These are phyloP conservation scores for Lathyrus oleraceus DNA, from an alignment of 306 rosid genomes.

Conservation along the genomic window DNA sequence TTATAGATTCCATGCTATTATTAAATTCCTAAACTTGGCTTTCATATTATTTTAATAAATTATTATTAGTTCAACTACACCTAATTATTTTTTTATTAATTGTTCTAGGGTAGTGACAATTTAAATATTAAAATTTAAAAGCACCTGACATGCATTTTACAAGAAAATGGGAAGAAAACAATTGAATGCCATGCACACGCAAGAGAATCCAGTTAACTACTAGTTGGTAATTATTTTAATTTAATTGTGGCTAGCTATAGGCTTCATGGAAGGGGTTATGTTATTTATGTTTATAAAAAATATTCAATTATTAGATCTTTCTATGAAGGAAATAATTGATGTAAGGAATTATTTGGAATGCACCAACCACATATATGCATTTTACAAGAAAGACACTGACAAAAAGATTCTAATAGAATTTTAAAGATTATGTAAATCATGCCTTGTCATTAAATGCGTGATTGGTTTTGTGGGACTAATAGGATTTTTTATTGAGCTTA, in stretches of 20 bases:
- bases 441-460: not conserved
- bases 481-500: no score
- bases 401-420: not conserved
- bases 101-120: slow-evolving; percentile 4
- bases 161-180: slow-evolving; percentile 56
- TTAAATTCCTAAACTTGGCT: slow-evolving; percentile 20
- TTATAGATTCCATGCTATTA: slow-evolving; percentile 27
- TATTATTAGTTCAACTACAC: slow-evolving; percentile 21
- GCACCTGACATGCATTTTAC: slow-evolving; percentile 41
- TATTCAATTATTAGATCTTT: not conserved
- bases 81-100: slow-evolving; percentile 31
- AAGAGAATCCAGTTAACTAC: slow-evolving; percentile 42
- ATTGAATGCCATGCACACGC: slow-evolving; percentile 48
- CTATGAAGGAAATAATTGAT: not conserved
- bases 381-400: not conserved
- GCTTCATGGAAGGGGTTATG: not conserved
- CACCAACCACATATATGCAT: not conserved
- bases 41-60: slow-evolving; percentile 28
- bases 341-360: not conserved
- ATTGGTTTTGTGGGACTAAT: not conserved
- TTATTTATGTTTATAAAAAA: not conserved
- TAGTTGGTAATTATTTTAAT: slow-evolving; percentile 29
- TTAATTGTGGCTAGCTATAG: not conserved
- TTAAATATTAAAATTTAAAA: slow-evolving; percentile 3
- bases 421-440: not conserved